phyloP scores from a whole-genome alignment of 2,329 filamentous ascomycete genomes.

The Fusarium liriodendri region DNA sequence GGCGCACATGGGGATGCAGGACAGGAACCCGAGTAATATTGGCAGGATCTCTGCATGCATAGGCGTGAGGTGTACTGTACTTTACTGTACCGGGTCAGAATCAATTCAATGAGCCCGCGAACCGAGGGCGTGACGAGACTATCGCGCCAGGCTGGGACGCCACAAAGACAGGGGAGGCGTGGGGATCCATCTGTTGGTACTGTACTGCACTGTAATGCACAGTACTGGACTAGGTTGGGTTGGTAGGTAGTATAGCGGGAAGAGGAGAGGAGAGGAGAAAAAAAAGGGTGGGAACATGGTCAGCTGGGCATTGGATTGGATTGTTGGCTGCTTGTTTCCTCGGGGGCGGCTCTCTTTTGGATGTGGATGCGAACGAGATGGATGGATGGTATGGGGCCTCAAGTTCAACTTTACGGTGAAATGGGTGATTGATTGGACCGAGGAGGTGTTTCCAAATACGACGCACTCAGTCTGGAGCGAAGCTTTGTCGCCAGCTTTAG shows the following conservation, averaged over 20 bases:
- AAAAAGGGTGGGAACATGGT: neutral
- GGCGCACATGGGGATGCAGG: constrained; percentile 1
- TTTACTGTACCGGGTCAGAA: neutral
- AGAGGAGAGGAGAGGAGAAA: neutral
- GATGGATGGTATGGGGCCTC: neutral
- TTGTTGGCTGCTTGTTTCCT: neutral
- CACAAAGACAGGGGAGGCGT: constrained; percentile 26
- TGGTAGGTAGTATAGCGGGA: neutral
- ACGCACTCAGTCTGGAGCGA: neutral
- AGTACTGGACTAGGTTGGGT: neutral
- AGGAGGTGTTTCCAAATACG: neutral
- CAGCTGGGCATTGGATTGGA: neutral
- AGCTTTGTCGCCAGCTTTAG: neutral
- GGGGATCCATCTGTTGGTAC: constrained; percentile 6
- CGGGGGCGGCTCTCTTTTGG: neutral
- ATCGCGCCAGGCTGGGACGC: constrained; percentile 28
- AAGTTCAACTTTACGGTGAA: neutral
- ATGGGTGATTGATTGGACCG: neutral
- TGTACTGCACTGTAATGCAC: neutral
- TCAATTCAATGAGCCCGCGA: neutral
- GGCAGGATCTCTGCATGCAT: constrained; percentile 16
- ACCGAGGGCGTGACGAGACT: constrained; percentile 22
- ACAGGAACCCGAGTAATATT: neutral
- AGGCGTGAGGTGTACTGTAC: neutral
- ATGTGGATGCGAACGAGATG: neutral